Evolutionary conservation across 1,284 basidiomycete genomes (phyloP).

Genomic region (Bondarzewia mesenterica): DNA sequence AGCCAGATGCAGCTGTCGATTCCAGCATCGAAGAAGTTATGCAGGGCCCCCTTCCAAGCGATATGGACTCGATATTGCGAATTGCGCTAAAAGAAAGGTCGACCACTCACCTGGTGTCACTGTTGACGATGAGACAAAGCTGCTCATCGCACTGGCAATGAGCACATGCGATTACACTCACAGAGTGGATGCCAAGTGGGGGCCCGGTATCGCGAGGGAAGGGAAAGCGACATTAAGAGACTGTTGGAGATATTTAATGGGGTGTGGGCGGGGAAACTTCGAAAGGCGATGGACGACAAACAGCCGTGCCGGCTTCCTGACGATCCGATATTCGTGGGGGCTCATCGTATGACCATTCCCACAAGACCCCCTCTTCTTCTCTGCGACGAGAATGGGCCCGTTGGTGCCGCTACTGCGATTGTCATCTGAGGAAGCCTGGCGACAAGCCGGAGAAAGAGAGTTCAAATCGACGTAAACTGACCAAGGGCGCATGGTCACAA

Average conservation of each 20-base stretch:
- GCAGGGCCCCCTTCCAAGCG: too few relatives aligned
- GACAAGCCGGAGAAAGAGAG: background rate
- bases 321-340: background rate
- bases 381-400: background rate
- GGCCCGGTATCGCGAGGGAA: conserved; percentile 1
- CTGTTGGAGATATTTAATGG: conserved; percentile 6
- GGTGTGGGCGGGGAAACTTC: conserved; percentile 5
- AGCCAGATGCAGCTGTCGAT: background rate
- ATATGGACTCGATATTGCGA: too few relatives aligned
- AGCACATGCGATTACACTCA: background rate
- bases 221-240: conserved; percentile 3
- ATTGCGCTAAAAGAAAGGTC: too few relatives aligned
- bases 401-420: background rate
- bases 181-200: background rate
- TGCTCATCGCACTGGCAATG: conserved; percentile 1
- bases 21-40: background rate
- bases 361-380: conserved; percentile 4
- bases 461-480: background rate
- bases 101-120: conserved; percentile 4
- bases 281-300: background rate
- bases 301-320: conserved; percentile 3
- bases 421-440: background rate
- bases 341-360: conserved; percentile 5
- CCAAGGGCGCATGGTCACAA: background rate
- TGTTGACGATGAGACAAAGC: background rate